Evolutionary conservation across 2,329 filamentous ascomycete genomes (phyloP).

Genomic region (Aspergillus aculeatinus): DNA sequence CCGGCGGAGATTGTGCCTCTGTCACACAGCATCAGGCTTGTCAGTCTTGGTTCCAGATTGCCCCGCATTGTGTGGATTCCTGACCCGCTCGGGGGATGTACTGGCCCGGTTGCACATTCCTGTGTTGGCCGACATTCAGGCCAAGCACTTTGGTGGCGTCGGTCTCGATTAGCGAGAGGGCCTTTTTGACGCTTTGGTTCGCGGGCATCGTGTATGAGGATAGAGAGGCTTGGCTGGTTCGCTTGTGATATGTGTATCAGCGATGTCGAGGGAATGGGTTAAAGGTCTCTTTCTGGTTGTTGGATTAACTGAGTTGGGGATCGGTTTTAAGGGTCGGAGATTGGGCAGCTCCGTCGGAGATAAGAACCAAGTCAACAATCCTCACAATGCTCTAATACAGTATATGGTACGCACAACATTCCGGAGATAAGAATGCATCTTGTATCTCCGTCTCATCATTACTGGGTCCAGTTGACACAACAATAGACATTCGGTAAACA

Average conservation of each 20-base stretch:
- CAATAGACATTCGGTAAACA: too few species aligned
- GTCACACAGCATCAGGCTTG: not conserved
- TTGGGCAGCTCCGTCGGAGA: too few species aligned
- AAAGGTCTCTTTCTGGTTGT: too few species aligned
- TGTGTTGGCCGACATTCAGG: not conserved
- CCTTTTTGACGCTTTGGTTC: not conserved
- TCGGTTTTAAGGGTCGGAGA: too few species aligned
- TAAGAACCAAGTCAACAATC: too few species aligned
- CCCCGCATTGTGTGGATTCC: not conserved
- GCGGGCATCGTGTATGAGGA: not conserved
- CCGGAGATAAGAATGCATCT: too few species aligned
- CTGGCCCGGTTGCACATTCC: not conserved
- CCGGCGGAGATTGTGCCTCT: not conserved
- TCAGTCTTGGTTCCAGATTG: not conserved
- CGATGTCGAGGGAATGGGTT: not conserved
- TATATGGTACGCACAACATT: too few species aligned
- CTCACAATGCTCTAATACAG: too few species aligned
- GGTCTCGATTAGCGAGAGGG: not conserved
- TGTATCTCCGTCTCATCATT: too few species aligned
- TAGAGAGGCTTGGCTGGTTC: not conserved
- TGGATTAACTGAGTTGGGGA: too few species aligned
- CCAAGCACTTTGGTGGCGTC: not conserved
- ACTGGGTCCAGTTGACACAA: too few species aligned
- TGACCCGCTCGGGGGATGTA: not conserved
- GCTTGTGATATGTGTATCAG: too few species aligned